Evolutionary conservation across 352 stramenopile species (phyloP), one percentile per base, ranked within the genome.

Genomic region (Phytophthora cryptogea): DNA sequence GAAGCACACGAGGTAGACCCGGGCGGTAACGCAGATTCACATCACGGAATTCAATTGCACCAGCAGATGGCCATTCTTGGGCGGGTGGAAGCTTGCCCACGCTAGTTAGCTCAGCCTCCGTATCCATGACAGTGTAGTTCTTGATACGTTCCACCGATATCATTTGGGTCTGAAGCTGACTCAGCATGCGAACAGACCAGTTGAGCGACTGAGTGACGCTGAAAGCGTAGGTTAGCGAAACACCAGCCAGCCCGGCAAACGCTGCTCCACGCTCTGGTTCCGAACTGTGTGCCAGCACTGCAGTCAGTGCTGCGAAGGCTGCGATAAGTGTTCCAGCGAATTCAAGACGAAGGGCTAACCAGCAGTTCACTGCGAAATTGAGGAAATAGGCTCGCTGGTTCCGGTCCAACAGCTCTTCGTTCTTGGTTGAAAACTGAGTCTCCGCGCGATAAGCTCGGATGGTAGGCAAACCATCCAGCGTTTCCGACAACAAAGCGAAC

Each of bases 401-500:
- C 26, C 70, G 66, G 39, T 91, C 83, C 3, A 94, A 51, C 31
- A 87, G 60, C 8, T 65, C 44, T 43, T 85, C 63, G 51, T 86
- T 89, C 50, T 77, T 82, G 10, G 54, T 63, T 8, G 70, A 67
- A 53, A 89, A 91, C 32, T 81, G 64, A 16, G 63, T 54, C 43
- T 88, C 79, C 4, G 69, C 79, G 31, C 54, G 63, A 50, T 83
- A 96, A 0, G 89, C 85, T 59, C 96, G 89, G 33, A 99, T 99
- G 3, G 93, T 99, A 3, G 91, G 63, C 11, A 99, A 79, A 17
- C 97, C 97, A 52, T 94, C 88, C 8, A 99, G 72, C 31, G 86
- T 98, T 74, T 99, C 96, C 0, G 88, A 89, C 20, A 99, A 70
- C 60, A 98, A 70, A 9, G 90, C 86, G 70, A 98, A 99, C n/a